Conservation (phyloP, 1,284 basidiomycete species). For the Papiliotrema flavescens region DNA sequence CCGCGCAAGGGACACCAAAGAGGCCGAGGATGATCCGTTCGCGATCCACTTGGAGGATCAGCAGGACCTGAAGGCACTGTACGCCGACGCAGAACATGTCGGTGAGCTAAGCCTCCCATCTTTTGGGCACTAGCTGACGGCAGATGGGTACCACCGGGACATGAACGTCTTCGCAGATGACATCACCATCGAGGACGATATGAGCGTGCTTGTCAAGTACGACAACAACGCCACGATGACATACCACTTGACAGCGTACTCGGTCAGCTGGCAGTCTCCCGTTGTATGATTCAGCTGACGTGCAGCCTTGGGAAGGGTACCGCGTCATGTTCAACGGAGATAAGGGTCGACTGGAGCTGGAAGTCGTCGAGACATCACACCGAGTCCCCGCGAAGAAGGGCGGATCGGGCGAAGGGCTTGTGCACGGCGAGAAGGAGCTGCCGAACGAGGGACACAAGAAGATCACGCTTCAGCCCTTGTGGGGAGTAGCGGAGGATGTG, state of each 20-base stretch:
- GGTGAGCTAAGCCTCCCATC: slow-evolving; percentile 47
- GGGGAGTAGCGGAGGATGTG: slow-evolving; percentile 52
- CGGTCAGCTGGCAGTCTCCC: slow-evolving; percentile 15
- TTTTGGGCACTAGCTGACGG: slow-evolving; percentile 6
- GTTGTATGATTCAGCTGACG: neutral
- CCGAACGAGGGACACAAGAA: slow-evolving; percentile 53
- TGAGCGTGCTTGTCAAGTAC: slow-evolving; percentile 56
- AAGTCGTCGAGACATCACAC: slow-evolving; percentile 54
- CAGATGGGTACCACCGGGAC: slow-evolving; percentile 44
- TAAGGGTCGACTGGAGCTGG: slow-evolving; percentile 56
- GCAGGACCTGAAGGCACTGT: slow-evolving; percentile 53
- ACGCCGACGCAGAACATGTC: slow-evolving; percentile 50
- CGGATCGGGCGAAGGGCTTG: neutral
- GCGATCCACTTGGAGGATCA: slow-evolving; percentile 56
- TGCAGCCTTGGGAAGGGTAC: slow-evolving; percentile 53
- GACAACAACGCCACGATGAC: slow-evolving; percentile 56
- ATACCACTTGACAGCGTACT: slow-evolving; percentile 53
- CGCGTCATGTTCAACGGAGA: slow-evolving; percentile 58
- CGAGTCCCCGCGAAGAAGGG: slow-evolving; percentile 23
- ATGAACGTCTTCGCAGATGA: slow-evolving; percentile 55
- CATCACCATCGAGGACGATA: slow-evolving; percentile 59
- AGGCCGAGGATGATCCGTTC: slow-evolving; percentile 55
- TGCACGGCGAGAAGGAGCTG: slow-evolving; percentile 52
- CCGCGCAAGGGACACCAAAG: slow-evolving; percentile 51
- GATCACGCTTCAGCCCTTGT: slow-evolving; percentile 54